Conservation (phyloP, 2,329 filamentous ascomycete genomes). For the Phyllosticta citriasiana region DNA sequence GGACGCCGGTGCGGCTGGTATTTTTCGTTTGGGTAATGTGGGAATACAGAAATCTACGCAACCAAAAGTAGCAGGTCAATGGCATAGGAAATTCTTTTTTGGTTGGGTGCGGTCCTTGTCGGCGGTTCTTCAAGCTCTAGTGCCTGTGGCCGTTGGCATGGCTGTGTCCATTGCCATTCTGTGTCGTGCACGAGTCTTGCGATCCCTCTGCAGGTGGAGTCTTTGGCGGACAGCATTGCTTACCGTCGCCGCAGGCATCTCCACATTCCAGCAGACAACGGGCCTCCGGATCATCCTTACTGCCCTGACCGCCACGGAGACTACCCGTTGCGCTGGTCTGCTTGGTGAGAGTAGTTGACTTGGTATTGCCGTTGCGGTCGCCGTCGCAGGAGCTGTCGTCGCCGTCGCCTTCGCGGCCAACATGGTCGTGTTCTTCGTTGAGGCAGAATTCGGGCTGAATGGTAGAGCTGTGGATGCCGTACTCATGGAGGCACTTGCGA, state of each 20-base stretch:
- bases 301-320: constrained; percentile 17
- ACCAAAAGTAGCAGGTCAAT: not conserved
- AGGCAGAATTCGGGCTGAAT: constrained; percentile 81
- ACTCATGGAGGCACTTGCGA: constrained; percentile 81
- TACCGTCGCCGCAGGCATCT: constrained; percentile 32
- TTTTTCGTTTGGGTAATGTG: not conserved
- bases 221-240: constrained; percentile 32
- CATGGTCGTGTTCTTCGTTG: constrained; percentile 34
- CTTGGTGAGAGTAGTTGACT: constrained; percentile 9
- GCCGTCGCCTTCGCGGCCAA: constrained; percentile 21
- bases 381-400: constrained; percentile 12
- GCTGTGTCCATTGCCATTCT: not conserved
- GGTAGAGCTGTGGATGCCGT: constrained; percentile 92
- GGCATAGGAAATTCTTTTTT: not conserved
- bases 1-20: not conserved
- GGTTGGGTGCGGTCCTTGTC: not conserved
- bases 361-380: constrained; percentile 5
- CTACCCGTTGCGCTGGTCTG: constrained; percentile 26
- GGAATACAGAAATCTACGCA: no score
- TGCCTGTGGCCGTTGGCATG: not conserved
- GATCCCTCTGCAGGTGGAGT: not conserved
- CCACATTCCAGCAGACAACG: constrained; percentile 33
- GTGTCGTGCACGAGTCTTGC: not conserved
- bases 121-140: not conserved
- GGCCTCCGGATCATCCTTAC: constrained; percentile 18